Base-by-base conservation (phyloP, 306 rosid species). In the Boehmeria nivea region DNA sequence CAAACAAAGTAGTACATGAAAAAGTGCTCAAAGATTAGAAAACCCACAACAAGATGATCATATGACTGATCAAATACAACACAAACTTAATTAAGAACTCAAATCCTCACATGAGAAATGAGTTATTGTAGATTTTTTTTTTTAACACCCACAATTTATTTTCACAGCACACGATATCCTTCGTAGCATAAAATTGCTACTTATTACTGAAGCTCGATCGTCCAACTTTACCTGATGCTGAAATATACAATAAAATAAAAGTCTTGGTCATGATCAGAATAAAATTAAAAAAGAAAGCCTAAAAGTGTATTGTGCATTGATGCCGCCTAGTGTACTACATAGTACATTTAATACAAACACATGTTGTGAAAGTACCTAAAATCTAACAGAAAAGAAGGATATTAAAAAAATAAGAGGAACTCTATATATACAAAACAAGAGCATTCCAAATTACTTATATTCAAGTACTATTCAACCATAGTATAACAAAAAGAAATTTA, bases 151-250 rank as follows among this genome's bases (percentile, higher is more conserved):
- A 25, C 53, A 10, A 4, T 62, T 62, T 62, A 62, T 62, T 49
- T 43, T 36, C 8, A 23, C 46, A 19, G 2, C 64, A 45, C 10
- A 17, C 13, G 4, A 26, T 13, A 8, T 31, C 9, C 13, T 9
- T 11, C n/a, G 10, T 1, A 4, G 44, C 27, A 34, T 3, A 18
- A 20, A 8, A 11, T 17, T 31, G n/a, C 44, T 33, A 1, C 36
- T 1, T 31, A 10, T 10, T 31, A 0, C 36, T 4, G 36, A 31
- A 31, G 36, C 36, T 31, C 36, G 18, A 49, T 4, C 19, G 13
- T 39, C 33, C 48, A 45, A 12, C 19, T 48, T 62, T 50, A 62
- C 48, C 45, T 62, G 59, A 62, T 31, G 28, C 67, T 62, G 67
- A 59, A 62, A 38, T 13, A 37, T 3, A 31, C 4, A 0, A 11